These are phyloP conservation scores for Phanerodontia chrysosporium DNA, from an alignment of 768 basidiomycete species.

Conservation along the genomic window DNA sequence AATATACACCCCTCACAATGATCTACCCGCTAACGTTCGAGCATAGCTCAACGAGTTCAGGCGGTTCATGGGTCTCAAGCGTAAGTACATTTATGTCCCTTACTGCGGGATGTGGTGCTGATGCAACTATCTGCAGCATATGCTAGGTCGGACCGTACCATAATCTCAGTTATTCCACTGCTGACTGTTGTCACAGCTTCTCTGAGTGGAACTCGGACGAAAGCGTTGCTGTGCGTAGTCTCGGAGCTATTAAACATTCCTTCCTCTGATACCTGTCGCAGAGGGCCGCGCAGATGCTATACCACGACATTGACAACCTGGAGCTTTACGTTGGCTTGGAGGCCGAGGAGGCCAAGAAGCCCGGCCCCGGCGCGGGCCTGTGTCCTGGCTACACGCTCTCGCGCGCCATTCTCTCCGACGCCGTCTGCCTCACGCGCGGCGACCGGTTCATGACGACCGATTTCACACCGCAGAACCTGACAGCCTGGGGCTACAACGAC, in stretches of 20 bases:
- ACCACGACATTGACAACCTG: slow-evolving; percentile 71
- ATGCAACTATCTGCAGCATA: slow-evolving; percentile 8
- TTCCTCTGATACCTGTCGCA: slow-evolving; percentile 22
- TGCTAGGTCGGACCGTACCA: neutral
- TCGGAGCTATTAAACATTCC: too few species aligned
- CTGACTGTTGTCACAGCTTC: slow-evolving; percentile 2
- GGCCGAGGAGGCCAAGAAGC: slow-evolving; percentile 66
- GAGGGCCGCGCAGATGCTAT: slow-evolving; percentile 61
- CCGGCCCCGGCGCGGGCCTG: slow-evolving; percentile 65
- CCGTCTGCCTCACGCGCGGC: slow-evolving; percentile 65
- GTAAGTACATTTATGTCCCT: slow-evolving; percentile 29
- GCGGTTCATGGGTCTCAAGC: slow-evolving; percentile 63
- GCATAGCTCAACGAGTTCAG: slow-evolving; percentile 27
- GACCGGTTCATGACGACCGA: slow-evolving; percentile 78
- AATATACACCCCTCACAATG: neutral
- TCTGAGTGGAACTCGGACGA: slow-evolving; percentile 33
- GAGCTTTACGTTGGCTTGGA: slow-evolving; percentile 58
- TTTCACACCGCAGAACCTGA: slow-evolving; percentile 72
- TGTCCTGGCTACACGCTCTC: slow-evolving; percentile 85
- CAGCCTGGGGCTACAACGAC: slow-evolving; percentile 76
- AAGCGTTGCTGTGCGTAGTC: slow-evolving; percentile 20
- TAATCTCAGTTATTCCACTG: neutral
- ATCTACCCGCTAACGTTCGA: neutral
- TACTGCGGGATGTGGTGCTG: neutral
- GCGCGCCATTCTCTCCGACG: slow-evolving; percentile 79